Evolutionary conservation across 2,329 filamentous ascomycete genomes (phyloP).

Genomic region (Fusarium zealandicum): DNA sequence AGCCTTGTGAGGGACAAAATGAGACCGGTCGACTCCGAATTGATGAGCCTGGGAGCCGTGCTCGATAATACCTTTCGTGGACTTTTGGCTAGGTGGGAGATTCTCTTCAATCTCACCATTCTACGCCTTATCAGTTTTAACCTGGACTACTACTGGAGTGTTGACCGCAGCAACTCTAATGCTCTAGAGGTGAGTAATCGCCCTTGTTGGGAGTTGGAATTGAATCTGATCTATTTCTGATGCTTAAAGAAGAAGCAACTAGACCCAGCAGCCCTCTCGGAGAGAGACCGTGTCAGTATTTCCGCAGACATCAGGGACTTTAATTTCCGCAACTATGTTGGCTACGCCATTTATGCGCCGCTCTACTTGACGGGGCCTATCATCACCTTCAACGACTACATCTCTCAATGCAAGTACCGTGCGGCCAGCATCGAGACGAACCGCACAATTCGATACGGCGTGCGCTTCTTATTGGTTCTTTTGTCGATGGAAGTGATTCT

Average conservation of each 20-base stretch:
- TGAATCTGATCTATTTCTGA: conserved; percentile 57
- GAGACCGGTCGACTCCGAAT: conserved; percentile 46
- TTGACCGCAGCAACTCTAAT: conserved; percentile 68
- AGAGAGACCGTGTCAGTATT: conserved; percentile 82
- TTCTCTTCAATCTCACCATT: conserved; percentile 97
- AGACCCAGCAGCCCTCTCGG: conserved; percentile 84
- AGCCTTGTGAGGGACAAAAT: conserved; percentile 40
- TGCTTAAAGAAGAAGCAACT: conserved; percentile 94
- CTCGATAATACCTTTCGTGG: conserved; percentile 79
- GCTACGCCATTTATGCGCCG: conserved; percentile 89
- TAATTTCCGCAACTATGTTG: conserved; percentile 84
- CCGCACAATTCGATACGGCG: conserved; percentile 80
- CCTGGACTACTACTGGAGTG: conserved; percentile 93
- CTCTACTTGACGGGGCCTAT: conserved; percentile 94
- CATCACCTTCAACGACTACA: conserved; percentile 97
- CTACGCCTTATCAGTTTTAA: conserved; percentile 96
- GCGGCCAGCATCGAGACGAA: conserved; percentile 72
- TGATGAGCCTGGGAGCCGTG: conserved; percentile 70
- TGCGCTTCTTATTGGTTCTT: conserved; percentile 82
- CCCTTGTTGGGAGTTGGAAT: conserved; percentile 12
- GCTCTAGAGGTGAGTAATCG: conserved; percentile 76
- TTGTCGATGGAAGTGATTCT: conserved; percentile 90
- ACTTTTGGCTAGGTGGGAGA: conserved; percentile 89
- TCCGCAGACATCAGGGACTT: conserved; percentile 77
- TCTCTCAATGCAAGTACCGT: conserved; percentile 81